Percentiles rank a stretch among this genome's conserved stretches.
Evolutionary conservation across 805 yeast genomes (phyloP).

Genomic region (Pichia nakasei): DNA sequence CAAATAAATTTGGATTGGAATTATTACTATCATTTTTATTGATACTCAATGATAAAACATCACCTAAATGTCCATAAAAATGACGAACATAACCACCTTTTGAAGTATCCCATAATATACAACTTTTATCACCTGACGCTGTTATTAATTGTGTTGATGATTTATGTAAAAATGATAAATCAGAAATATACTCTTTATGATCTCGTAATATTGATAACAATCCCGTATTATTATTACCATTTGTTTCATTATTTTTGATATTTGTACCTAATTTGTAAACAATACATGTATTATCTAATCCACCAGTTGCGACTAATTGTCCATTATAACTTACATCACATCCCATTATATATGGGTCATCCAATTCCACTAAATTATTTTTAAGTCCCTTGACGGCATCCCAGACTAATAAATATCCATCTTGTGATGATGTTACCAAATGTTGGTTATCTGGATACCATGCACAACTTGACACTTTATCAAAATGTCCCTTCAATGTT

Average conservation of each 20-base stretch:
- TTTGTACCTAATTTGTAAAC: constrained; percentile 39
- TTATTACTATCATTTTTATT: constrained; percentile 13
- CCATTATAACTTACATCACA: constrained; percentile 68
- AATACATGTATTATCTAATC: constrained; percentile 72
- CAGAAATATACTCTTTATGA: constrained; percentile 76
- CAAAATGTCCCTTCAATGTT: constrained; percentile 57
- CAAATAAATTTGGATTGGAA: constrained; percentile 30
- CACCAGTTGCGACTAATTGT: constrained; percentile 66
- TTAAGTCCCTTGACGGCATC: constrained; percentile 67
- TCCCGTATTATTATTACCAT: constrained; percentile 7
- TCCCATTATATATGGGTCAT: constrained; percentile 70
- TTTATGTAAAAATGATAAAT: constrained; percentile 52
- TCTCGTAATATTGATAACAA: constrained; percentile 57
- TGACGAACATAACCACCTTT: constrained; percentile 45
- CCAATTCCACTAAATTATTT: constrained; percentile 58
- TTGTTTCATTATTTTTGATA: constrained; percentile 3
- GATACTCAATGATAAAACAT: constrained; percentile 45
- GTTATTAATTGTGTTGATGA: constrained; percentile 48
- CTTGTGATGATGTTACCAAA: constrained; percentile 71
- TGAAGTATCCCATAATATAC: constrained; percentile 70
- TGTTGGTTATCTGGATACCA: constrained; percentile 62
- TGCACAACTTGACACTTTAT: constrained; percentile 57
- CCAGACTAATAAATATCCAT: constrained; percentile 81
- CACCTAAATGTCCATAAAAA: constrained; percentile 63
- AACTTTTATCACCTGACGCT: constrained; percentile 75